These are phyloP conservation scores for Penicillium expansum DNA, from an alignment of 2,329 filamentous ascomycete genomes.

Conservation along the genomic window DNA sequence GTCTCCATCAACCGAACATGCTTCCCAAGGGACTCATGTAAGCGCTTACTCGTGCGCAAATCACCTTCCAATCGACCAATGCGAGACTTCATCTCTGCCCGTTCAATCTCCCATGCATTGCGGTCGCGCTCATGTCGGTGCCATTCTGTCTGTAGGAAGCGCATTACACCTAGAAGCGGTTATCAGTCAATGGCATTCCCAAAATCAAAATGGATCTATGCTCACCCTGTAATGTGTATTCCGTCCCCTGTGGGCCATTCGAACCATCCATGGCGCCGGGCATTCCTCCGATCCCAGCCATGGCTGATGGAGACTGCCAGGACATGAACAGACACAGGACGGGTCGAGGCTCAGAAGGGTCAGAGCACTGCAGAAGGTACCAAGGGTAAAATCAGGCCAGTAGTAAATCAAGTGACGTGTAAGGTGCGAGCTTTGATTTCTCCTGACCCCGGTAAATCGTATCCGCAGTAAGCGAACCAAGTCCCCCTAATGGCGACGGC, in stretches of 20 bases:
- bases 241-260: conserved; percentile 59
- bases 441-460: conserved; percentile 23
- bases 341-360: neutral
- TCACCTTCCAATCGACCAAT: conserved; percentile 94
- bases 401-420: conserved; percentile 4
- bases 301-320: conserved; percentile 67
- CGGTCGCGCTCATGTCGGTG: conserved; percentile 96
- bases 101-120: conserved; percentile 98
- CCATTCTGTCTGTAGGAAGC: conserved; percentile 98
- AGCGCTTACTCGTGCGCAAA: conserved; percentile 76
- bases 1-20: conserved; percentile 87
- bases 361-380: neutral
- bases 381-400: neutral
- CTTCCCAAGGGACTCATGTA: conserved; percentile 84
- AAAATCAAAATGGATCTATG: neutral
- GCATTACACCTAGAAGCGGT: conserved; percentile 76
- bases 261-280: conserved; percentile 45
- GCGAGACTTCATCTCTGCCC: conserved; percentile 97
- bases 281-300: conserved; percentile 56
- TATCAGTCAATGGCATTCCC: neutral
- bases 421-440: conserved; percentile 19
- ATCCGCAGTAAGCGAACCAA: conserved; percentile 21
- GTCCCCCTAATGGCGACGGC: conserved; percentile 17
- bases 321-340: conserved; percentile 52
- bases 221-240: conserved; percentile 70